Evolutionary conservation across 345 rosid genomes (phyloP).

Genomic region (Erysimum cheiranthoides): DNA sequence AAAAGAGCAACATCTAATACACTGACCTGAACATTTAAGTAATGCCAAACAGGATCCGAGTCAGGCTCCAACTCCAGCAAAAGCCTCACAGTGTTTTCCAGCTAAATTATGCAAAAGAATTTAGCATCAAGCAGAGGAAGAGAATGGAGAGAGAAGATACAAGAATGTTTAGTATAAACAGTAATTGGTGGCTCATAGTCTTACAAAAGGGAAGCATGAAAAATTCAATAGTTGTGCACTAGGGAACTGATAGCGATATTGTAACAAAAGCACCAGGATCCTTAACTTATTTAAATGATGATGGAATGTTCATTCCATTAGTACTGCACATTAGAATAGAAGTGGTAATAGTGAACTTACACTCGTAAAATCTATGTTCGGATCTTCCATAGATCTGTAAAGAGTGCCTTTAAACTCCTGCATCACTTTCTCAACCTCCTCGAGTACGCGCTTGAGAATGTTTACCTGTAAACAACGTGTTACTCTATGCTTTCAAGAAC

Average conservation of each 20-base stretch:
- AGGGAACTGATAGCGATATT: background rate
- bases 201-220: constrained; percentile 16
- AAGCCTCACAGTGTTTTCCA: constrained; percentile 94
- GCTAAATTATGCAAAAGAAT: constrained; percentile 54
- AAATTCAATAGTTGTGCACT: background rate
- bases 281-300: background rate
- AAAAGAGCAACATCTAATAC: constrained; percentile 20
- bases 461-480: constrained; percentile 69
- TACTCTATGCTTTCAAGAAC: constrained; percentile 22
- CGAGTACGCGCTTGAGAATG: constrained; percentile 91
- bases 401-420: constrained; percentile 91
- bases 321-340: constrained; percentile 1
- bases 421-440: constrained; percentile 98
- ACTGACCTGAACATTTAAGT: constrained; percentile 88
- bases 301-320: constrained; percentile 19
- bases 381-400: constrained; percentile 97
- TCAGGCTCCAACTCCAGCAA: constrained; percentile 97
- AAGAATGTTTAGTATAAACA: constrained; percentile 9
- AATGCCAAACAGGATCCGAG: constrained; percentile 97
- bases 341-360: constrained; percentile 52
- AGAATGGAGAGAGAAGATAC: background rate
- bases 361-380: constrained; percentile 79
- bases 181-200: background rate
- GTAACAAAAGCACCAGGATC: constrained; percentile 9
- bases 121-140: constrained; percentile 25